phyloP scores from a whole-genome alignment of 1,139 yeast genomes.

The Kodamaea anthophila region DNA sequence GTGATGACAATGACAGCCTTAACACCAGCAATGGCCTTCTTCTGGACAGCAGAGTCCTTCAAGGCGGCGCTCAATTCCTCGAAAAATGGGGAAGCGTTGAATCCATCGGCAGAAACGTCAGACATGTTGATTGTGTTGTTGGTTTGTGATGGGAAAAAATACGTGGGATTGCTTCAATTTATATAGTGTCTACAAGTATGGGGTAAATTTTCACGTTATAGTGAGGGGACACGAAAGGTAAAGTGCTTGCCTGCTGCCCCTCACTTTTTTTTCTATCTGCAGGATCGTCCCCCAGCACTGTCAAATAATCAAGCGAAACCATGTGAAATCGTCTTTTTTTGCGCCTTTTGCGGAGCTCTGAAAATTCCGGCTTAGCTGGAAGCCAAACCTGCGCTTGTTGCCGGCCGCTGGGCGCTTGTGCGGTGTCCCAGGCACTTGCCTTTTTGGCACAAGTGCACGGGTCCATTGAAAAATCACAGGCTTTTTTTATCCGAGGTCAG shows the following conservation, averaged over 20 bases:
- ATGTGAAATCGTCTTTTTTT: too few relatives aligned
- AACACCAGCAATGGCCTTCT: conserved; percentile 45
- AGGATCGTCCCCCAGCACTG: background rate
- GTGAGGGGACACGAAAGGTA: conserved; percentile 2
- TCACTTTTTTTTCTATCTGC: conserved; percentile 5
- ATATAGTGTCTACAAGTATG: conserved; percentile 8
- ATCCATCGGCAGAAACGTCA: conserved; percentile 40
- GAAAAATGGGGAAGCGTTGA: conserved; percentile 43
- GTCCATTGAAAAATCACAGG: too few relatives aligned
- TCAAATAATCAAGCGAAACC: conserved; percentile 2
- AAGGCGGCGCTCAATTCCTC: conserved; percentile 37
- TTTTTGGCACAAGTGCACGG: too few relatives aligned
- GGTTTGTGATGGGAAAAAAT: conserved; percentile 1
- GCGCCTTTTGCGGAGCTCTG: too few relatives aligned
- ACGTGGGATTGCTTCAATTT: conserved; percentile 7
- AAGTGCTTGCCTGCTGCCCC: conserved; percentile 2
- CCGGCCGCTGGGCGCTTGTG: too few relatives aligned
- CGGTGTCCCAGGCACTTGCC: too few relatives aligned
- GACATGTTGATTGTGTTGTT: conserved; percentile 21
- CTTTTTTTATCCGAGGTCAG: too few relatives aligned
- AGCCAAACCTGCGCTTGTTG: too few relatives aligned
- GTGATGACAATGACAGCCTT: conserved; percentile 64
- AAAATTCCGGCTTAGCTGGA: too few relatives aligned
- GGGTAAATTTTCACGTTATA: conserved; percentile 10
- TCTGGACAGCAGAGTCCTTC: conserved; percentile 31